A percentile compares a stretch with the other conserved stretches of the same genome.
phyloP scores from a whole-genome alignment of 257 asterid genomes.

The Galeopsis tetrahit region DNA sequence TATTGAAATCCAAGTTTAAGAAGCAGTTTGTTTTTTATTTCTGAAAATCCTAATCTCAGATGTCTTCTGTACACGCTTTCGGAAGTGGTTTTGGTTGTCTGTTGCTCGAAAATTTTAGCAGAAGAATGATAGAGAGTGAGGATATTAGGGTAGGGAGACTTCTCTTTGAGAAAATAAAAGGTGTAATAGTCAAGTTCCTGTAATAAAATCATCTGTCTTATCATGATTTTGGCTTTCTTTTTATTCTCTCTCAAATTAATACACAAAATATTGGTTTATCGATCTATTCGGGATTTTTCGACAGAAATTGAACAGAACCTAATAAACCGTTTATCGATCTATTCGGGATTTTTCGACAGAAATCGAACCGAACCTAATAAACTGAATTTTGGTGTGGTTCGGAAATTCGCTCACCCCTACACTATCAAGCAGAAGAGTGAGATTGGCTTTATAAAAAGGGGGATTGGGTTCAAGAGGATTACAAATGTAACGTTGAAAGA shows the following conservation, averaged over 20 bases:
- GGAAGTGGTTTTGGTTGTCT: constrained; percentile 3
- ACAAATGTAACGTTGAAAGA: neutral
- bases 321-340: no score
- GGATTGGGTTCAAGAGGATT: neutral
- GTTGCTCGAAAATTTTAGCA: neutral
- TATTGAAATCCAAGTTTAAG: constrained; percentile 54
- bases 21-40: neutral
- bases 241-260: neutral
- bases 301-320: no score
- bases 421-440: neutral
- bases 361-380: no score
- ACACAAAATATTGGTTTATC: no score
- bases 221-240: neutral
- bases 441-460: neutral
- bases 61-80: neutral
- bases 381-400: no score
- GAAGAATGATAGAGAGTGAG: neutral
- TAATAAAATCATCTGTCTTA: constrained; percentile 21
- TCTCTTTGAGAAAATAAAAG: neutral
- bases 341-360: no score
- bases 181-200: constrained; percentile 14
- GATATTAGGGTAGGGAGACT: neutral
- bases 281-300: no score
- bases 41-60: neutral
- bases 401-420: neutral